A percentile compares a stretch with the other conserved stretches of the same genome.
phyloP scores from a whole-genome alignment of 495 filamentous ascomycete genomes.

The Poronia punctata region DNA sequence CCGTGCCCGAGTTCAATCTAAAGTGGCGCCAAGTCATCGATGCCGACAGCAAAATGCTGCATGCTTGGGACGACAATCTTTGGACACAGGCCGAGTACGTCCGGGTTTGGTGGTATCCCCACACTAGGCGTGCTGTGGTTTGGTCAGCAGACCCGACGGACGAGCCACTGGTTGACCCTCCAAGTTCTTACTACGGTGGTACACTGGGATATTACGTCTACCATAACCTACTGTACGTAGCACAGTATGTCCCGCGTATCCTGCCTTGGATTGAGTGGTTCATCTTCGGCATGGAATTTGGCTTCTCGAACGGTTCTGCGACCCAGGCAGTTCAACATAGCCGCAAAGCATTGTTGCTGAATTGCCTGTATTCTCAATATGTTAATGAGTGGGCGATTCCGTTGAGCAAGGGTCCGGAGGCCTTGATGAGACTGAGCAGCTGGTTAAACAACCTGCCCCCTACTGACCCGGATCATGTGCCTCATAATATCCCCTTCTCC shows the following conservation, averaged over 20 bases:
- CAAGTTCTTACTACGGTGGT: slow-evolving; percentile 67
- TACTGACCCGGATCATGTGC: slow-evolving; percentile 44
- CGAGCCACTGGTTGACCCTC: slow-evolving; percentile 30
- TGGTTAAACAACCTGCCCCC: slow-evolving; percentile 67
- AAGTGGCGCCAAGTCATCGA: slow-evolving; percentile 79
- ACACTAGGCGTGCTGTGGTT: slow-evolving; percentile 74
- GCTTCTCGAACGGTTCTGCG: slow-evolving; percentile 61
- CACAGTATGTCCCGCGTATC: slow-evolving; percentile 69
- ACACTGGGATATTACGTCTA: slow-evolving; percentile 79
- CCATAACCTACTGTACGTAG: slow-evolving; percentile 74
- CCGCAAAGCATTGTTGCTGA: slow-evolving; percentile 78
- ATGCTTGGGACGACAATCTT: slow-evolving; percentile 62
- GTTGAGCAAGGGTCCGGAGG: slow-evolving; percentile 80
- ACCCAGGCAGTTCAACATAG: slow-evolving; percentile 72
- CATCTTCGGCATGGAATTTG: slow-evolving; percentile 92
- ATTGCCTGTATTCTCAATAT: slow-evolving; percentile 92
- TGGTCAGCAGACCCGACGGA: slow-evolving; percentile 78
- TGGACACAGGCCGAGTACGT: slow-evolving; percentile 87
- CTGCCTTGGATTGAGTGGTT: slow-evolving; percentile 88
- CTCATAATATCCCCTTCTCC: slow-evolving; percentile 72
- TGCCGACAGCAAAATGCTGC: slow-evolving; percentile 56
- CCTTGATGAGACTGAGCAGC: slow-evolving; percentile 69
- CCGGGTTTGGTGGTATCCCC: slow-evolving; percentile 95
- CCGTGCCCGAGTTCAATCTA: slow-evolving; percentile 68
- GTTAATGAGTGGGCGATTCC: slow-evolving; percentile 98